phyloP scores from a whole-genome alignment of 75 land plant species.

The Selaginella moellendorffii region DNA sequence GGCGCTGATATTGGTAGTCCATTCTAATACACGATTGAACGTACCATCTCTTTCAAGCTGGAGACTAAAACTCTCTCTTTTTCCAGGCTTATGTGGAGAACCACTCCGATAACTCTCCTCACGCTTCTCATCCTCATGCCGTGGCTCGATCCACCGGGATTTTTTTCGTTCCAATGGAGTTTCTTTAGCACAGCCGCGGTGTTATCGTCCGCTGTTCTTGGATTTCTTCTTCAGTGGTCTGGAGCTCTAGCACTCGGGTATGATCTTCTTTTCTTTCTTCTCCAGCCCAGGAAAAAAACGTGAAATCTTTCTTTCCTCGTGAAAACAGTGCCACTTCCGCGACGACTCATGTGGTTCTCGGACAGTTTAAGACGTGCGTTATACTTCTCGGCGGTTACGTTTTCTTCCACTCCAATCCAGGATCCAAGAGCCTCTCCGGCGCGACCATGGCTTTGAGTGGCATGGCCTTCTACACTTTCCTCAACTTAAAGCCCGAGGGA shows the following conservation, averaged over 20 bases:
- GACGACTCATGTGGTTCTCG: constrained; percentile 69
- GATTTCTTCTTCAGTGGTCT: constrained; percentile 84
- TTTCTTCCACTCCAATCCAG: constrained; percentile 62
- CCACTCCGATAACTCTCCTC: constrained; percentile 75
- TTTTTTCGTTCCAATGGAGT: constrained; percentile 56
- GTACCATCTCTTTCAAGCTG: too few species aligned
- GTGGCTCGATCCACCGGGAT: constrained; percentile 77
- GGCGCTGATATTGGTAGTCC: neutral
- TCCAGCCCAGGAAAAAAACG: too few species aligned
- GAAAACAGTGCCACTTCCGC: constrained; percentile 77
- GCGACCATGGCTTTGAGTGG: constrained; percentile 59
- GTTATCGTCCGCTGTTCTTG: constrained; percentile 54
- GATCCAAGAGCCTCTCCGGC: constrained; percentile 46
- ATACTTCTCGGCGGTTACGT: constrained; percentile 67
- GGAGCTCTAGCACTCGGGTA: constrained; percentile 92
- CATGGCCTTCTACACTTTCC: constrained; percentile 68
- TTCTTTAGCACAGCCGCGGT: constrained; percentile 36
- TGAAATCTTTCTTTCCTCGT: too few species aligned
- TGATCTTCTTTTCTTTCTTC: constrained; percentile 8
- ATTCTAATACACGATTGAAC: neutral
- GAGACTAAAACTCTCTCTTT: neutral
- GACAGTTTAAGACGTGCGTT: constrained; percentile 84
- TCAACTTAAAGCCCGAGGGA: constrained; percentile 27
- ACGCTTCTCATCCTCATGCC: constrained; percentile 60
- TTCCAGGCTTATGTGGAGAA: constrained; percentile 86